A percentile compares a stretch with the other conserved stretches of the same genome.
Evolutionary conservation across 371 early-diverging fungal genomes (phyloP).

Genomic region (Lichtheimia ramosa): DNA sequence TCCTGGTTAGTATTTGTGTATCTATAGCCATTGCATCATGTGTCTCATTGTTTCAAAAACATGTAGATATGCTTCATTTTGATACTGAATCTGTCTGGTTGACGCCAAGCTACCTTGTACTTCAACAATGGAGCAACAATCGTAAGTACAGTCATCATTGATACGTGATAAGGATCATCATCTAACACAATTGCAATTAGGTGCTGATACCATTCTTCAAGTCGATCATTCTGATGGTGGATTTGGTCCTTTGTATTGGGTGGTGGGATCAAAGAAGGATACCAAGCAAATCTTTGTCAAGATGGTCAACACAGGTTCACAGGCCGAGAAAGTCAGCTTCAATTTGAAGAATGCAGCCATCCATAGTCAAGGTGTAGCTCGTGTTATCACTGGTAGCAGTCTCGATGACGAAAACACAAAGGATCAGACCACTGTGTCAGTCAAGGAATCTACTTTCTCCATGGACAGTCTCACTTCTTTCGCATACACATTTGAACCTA

Average conservation of each 20-base stretch:
- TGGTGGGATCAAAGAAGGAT: constrained; percentile 18
- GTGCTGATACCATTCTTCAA: constrained; percentile 23
- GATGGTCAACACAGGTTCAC: constrained; percentile 19
- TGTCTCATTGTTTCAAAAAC: neutral
- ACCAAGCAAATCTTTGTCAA: constrained; percentile 22
- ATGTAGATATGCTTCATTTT: constrained; percentile 18
- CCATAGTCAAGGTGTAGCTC: constrained; percentile 17
- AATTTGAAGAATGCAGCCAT: constrained; percentile 12
- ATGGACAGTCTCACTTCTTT: constrained; percentile 9
- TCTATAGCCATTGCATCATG: neutral
- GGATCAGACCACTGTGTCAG: constrained; percentile 6
- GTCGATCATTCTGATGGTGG: constrained; percentile 20
- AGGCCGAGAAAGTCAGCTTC: constrained; percentile 13
- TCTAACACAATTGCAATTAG: neutral
- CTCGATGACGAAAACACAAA: constrained; percentile 9
- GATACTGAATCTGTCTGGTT: constrained; percentile 19
- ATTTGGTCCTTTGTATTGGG: constrained; percentile 28
- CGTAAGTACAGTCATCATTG: constrained; percentile 3
- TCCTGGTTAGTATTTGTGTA: constrained; percentile 8
- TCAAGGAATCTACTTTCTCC: constrained; percentile 9
- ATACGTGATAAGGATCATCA: neutral
- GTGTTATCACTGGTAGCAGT: constrained; percentile 9
- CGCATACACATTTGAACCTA: constrained; percentile 17
- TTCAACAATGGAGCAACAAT: constrained; percentile 15
- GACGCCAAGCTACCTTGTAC: constrained; percentile 19